Conservation (phyloP, 176 grass and related monocot genomes). For the Eragrostis curvula region DNA sequence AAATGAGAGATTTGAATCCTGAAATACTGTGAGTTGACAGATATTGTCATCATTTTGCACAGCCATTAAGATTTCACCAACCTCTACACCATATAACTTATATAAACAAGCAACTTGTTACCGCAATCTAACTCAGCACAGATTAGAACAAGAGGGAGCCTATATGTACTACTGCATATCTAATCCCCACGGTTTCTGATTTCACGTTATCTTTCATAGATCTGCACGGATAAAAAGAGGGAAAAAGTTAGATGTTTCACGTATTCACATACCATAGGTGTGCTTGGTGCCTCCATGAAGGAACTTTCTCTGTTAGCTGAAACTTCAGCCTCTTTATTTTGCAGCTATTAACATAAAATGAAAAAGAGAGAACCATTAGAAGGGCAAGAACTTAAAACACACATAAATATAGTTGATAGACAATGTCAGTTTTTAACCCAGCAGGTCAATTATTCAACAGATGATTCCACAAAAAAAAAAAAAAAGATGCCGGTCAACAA, state of each 20-base stretch:
- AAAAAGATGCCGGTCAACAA: not conserved
- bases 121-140: not conserved
- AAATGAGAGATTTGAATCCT: constrained; percentile 14
- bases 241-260: constrained; percentile 12
- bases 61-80: not conserved
- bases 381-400: constrained; percentile 9
- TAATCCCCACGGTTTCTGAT: constrained; percentile 4
- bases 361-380: constrained; percentile 30
- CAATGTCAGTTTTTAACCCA: not conserved
- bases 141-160: not conserved
- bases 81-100: constrained; percentile 24
- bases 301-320: constrained; percentile 81
- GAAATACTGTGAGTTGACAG: not conserved
- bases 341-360: constrained; percentile 62
- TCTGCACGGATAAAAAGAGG: not conserved
- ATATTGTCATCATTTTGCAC: constrained; percentile 9
- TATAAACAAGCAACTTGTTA: constrained; percentile 2
- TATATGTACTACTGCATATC: not conserved
- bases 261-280: constrained; percentile 76
- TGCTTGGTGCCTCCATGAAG: constrained; percentile 79
- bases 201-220: constrained; percentile 19
- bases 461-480: constrained; percentile 10
- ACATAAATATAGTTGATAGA: constrained; percentile 6
- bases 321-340: constrained; percentile 87
- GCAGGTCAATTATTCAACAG: not conserved